A percentile compares a stretch with the other conserved stretches of the same genome.
phyloP scores from a whole-genome alignment of 208 protist species.

The Acanthamoeba castellanii region DNA sequence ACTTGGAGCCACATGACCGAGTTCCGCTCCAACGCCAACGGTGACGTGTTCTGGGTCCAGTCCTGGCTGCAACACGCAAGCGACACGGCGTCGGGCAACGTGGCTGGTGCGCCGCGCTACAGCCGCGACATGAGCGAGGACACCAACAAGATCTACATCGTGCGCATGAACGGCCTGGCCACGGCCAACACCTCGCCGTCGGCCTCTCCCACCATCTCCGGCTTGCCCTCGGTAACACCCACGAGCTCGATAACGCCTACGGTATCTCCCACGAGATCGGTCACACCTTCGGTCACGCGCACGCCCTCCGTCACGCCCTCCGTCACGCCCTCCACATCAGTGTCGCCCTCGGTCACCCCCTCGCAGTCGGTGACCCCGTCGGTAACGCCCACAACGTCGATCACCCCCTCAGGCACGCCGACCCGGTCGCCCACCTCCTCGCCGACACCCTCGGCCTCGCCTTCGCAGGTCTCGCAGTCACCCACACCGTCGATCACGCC shows the following conservation, averaged over 20 bases:
- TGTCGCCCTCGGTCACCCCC: not conserved
- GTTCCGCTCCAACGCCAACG: not conserved
- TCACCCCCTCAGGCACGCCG: not conserved
- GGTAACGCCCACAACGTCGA: not conserved
- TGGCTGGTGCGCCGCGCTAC: not conserved
- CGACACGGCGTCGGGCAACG: not conserved
- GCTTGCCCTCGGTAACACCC: not conserved
- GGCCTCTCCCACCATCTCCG: not conserved
- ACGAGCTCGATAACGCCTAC: not conserved
- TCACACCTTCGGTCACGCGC: not conserved
- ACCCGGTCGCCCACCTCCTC: not conserved
- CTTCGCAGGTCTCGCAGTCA: not conserved
- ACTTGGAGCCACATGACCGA: not conserved
- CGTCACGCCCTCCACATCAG: not conserved
- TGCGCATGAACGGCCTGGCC: not conserved
- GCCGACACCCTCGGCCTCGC: not conserved
- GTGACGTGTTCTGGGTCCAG: constrained; percentile 38
- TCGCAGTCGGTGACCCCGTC: not conserved
- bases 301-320: not conserved
- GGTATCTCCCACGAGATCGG: not conserved
- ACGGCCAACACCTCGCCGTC: not conserved
- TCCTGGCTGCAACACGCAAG: not conserved
- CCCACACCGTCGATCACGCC: too few species aligned
- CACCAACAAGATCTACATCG: not conserved
- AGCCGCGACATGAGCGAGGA: not conserved